Evolutionary conservation across 2,329 filamentous ascomycete genomes (phyloP).

Genomic region (Penicillium sp.): DNA sequence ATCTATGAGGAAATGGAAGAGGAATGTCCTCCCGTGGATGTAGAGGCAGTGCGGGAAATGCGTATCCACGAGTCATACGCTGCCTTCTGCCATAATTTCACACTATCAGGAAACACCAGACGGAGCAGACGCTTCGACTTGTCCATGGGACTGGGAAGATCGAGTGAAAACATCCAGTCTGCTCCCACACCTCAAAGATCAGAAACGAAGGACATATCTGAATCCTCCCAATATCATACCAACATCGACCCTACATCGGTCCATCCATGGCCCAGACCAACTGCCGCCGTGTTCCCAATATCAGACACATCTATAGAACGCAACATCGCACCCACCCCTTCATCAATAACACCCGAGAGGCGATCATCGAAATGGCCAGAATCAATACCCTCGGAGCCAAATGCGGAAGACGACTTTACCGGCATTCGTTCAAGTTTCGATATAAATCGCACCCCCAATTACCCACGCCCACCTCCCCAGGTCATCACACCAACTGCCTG

Average conservation of each 20-base stretch:
- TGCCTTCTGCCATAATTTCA: slow-evolving; percentile 16
- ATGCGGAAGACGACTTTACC: background rate
- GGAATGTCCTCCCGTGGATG: background rate
- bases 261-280: background rate
- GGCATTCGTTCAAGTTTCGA: background rate
- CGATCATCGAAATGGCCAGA: background rate
- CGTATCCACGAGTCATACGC: slow-evolving; percentile 12
- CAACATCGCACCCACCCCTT: background rate
- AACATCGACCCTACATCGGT: background rate
- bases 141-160: slow-evolving; percentile 2
- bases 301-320: background rate
- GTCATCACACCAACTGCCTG: slow-evolving; percentile 8
- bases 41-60: slow-evolving; percentile 4
- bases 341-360: background rate
- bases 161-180: background rate
- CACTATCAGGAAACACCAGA: slow-evolving; percentile 6
- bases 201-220: background rate
- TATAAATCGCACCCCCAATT: background rate
- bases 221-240: background rate
- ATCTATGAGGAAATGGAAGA: slow-evolving; percentile 6
- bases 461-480: slow-evolving; percentile 1
- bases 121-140: slow-evolving; percentile 10
- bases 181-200: background rate
- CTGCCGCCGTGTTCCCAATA: background rate
- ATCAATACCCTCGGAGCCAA: background rate